phyloP scores from a whole-genome alignment of 2,329 filamentous ascomycete genomes.

The Epichloe bromicola region DNA sequence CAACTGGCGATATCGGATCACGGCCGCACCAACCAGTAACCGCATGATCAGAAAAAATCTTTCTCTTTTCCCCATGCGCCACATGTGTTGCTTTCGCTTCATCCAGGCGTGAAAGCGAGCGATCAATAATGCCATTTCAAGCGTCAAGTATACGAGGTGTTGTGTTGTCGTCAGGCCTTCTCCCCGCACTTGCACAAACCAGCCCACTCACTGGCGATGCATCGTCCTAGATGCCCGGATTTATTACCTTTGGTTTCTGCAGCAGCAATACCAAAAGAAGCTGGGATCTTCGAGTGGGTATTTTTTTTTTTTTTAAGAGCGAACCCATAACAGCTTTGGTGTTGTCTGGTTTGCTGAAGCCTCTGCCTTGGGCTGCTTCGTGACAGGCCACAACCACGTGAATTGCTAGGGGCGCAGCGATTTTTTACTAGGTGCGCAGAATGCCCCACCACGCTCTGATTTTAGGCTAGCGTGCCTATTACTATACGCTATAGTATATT shows the following conservation, averaged over 20 bases:
- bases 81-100: no score
- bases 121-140: no score
- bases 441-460: no score
- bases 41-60: background rate
- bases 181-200: no score
- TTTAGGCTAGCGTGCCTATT: no score
- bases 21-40: background rate
- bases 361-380: background rate
- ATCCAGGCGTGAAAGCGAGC: no score
- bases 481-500: no score
- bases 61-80: background rate
- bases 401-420: no score
- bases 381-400: background rate
- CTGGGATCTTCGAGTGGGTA: constrained; percentile 1
- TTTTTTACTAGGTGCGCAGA: no score
- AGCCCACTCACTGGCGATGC: background rate
- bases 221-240: background rate
- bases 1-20: no score
- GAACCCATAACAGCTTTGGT: background rate
- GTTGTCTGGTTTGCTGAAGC: constrained; percentile 1
- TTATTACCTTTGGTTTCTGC: background rate
- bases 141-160: no score
- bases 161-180: no score
- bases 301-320: background rate
- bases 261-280: background rate